These are phyloP conservation scores for Curvularia hawaiiensis DNA, from an alignment of 2,329 filamentous ascomycete genomes.

Conservation along the genomic window DNA sequence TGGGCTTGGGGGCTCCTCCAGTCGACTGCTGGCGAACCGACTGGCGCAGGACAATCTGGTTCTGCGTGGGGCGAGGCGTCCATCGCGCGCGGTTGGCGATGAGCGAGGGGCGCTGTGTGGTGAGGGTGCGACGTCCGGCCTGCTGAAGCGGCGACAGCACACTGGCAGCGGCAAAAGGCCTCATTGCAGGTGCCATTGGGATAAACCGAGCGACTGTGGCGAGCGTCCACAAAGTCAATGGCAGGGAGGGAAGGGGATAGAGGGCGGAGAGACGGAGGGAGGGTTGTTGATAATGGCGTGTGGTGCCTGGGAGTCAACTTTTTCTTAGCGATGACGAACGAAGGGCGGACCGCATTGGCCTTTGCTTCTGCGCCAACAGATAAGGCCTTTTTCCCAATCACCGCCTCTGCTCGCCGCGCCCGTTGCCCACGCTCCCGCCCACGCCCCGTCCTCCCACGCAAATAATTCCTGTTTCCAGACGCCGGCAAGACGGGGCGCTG, in stretches of 20 bases:
- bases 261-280: conserved; percentile 14
- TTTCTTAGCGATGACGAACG: conserved; percentile 39
- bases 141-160: conserved; percentile 39
- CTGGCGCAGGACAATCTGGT: conserved; percentile 45
- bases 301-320: conserved; percentile 27
- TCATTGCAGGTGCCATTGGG: conserved; percentile 46
- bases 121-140: conserved; percentile 44
- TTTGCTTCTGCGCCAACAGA: conserved; percentile 16
- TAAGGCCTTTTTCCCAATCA: conserved; percentile 25
- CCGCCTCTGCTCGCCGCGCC: conserved; percentile 12
- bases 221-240: conserved; percentile 18
- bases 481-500: background rate
- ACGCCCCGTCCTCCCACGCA: conserved; percentile 4
- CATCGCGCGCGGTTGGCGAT: conserved; percentile 43
- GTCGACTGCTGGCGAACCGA: conserved; percentile 42
- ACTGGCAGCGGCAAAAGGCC: conserved; percentile 41
- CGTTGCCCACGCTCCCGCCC: conserved; percentile 9
- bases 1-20: conserved; percentile 40
- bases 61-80: conserved; percentile 40
- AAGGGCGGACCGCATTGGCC: conserved; percentile 16
- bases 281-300: conserved; percentile 17
- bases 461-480: conserved; percentile 10
- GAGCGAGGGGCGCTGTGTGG: conserved; percentile 42
- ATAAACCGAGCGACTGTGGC: conserved; percentile 9
- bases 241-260: conserved; percentile 6